A percentile compares a stretch with the other conserved stretches of the same genome.
phyloP scores from a whole-genome alignment of 2,329 filamentous ascomycete genomes.

The Fusarium globosum region DNA sequence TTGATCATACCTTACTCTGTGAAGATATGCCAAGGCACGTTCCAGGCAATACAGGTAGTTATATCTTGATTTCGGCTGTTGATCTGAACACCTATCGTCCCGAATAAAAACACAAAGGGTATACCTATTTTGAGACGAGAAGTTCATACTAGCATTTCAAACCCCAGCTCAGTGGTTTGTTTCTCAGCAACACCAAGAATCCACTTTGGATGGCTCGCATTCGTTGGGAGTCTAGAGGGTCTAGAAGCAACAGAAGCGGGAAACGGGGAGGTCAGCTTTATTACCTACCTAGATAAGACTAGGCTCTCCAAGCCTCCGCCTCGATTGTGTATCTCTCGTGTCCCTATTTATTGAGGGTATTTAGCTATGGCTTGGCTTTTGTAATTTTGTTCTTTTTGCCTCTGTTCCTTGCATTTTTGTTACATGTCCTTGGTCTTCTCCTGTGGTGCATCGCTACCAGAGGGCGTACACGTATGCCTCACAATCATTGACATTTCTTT shows the following conservation, averaged over 20 bases:
- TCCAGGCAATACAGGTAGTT: not conserved
- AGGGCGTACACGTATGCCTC: not conserved
- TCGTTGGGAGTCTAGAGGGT: not conserved
- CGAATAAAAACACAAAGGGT: not conserved
- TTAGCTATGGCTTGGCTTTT: not conserved
- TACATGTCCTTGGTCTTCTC: not conserved
- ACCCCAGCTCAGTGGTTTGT: not conserved
- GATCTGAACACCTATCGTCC: not conserved
- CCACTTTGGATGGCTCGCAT: not conserved
- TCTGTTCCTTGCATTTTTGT: not conserved
- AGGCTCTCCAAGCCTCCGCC: not conserved
- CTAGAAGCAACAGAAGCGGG: not conserved
- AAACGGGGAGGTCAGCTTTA: not conserved
- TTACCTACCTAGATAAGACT: conserved; percentile 8
- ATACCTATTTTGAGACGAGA: not conserved
- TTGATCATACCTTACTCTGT: not conserved
- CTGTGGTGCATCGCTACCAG: not conserved
- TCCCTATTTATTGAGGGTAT: not conserved
- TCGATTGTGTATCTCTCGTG: not conserved
- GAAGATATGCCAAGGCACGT: not conserved
- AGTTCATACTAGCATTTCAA: not conserved
- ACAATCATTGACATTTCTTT: not conserved
- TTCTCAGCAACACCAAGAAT: not conserved
- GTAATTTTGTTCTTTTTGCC: not conserved
- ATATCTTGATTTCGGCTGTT: not conserved